These are phyloP conservation scores for Fusarium sp. DNA, from an alignment of 2,329 filamentous ascomycete species.

Conservation along the genomic window DNA sequence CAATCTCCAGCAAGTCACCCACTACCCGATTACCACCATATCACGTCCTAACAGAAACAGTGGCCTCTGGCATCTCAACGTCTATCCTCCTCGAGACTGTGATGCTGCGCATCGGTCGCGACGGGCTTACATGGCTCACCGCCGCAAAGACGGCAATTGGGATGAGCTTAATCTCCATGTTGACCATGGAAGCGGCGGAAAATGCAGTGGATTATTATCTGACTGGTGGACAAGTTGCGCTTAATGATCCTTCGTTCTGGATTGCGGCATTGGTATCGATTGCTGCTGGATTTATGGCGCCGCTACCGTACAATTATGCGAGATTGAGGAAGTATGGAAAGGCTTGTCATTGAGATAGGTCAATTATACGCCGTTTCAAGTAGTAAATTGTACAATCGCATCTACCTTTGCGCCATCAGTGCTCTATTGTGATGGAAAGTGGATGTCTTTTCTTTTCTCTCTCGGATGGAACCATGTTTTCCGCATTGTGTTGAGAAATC, in stretches of 20 bases:
- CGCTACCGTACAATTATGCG: slow-evolving; percentile 65
- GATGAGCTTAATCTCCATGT: slow-evolving; percentile 70
- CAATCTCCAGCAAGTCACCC: slow-evolving; percentile 57
- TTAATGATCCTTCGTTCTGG: slow-evolving; percentile 64
- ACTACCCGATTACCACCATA: rapidly evolving
- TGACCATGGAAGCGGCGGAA: slow-evolving; percentile 67
- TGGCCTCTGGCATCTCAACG: slow-evolving; percentile 62
- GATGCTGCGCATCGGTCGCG: slow-evolving; percentile 60
- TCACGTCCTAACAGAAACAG: slow-evolving; percentile 44
- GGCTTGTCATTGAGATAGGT: slow-evolving; percentile 54
- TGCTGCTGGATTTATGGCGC: slow-evolving; percentile 59
- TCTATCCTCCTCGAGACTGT: slow-evolving; percentile 65
- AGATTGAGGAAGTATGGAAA: slow-evolving; percentile 61
- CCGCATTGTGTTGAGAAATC: neutral
- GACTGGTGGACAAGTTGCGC: slow-evolving; percentile 61
- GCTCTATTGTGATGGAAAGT: neutral
- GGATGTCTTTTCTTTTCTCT: neutral
- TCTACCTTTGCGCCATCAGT: neutral
- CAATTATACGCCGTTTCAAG: no score
- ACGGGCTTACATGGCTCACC: slow-evolving; percentile 58
- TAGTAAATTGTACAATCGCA: neutral
- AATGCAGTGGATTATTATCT: slow-evolving; percentile 67
- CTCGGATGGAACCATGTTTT: neutral
- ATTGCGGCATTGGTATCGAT: slow-evolving; percentile 59
- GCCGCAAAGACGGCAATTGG: slow-evolving; percentile 65